Percentiles rank a stretch among this genome's conserved stretches.
Conservation (phyloP, 352 stramenopile species). For the Phytopythium boreale region DNA sequence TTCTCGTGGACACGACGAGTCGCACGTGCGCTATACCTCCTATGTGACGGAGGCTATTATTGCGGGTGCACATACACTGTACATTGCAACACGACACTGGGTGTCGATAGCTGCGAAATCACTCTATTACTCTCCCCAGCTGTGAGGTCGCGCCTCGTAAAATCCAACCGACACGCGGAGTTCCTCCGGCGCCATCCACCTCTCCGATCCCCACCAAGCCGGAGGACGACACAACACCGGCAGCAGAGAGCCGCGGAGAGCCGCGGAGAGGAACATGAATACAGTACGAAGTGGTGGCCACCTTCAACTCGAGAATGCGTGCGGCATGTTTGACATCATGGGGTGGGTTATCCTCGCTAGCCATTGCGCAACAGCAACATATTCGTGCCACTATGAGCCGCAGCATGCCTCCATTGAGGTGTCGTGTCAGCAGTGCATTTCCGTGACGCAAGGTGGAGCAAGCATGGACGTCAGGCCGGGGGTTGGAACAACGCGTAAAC, state of each 20-base stretch:
- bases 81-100: neutral
- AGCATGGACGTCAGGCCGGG: too few relatives aligned
- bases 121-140: neutral
- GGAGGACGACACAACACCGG: neutral
- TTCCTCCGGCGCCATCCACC: neutral
- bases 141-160: neutral
- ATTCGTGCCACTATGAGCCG: neutral
- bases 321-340: neutral
- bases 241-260: neutral
- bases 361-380: neutral
- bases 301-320: neutral
- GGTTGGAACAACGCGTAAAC: too few relatives aligned
- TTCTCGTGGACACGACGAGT: neutral
- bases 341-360: neutral
- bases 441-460: neutral
- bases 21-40: neutral
- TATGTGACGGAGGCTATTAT: neutral
- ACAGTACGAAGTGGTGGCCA: neutral
- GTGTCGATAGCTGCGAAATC: neutral
- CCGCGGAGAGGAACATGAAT: too few relatives aligned
- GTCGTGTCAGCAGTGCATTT: neutral
- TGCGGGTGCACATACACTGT: too few relatives aligned
- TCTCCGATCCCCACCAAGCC: neutral
- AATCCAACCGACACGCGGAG: neutral
- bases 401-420: neutral